Percentiles rank a stretch among this genome's conserved stretches.
Evolutionary conservation across 106 monocot species (phyloP).

Genomic region (Apostasia shenzhenica): DNA sequence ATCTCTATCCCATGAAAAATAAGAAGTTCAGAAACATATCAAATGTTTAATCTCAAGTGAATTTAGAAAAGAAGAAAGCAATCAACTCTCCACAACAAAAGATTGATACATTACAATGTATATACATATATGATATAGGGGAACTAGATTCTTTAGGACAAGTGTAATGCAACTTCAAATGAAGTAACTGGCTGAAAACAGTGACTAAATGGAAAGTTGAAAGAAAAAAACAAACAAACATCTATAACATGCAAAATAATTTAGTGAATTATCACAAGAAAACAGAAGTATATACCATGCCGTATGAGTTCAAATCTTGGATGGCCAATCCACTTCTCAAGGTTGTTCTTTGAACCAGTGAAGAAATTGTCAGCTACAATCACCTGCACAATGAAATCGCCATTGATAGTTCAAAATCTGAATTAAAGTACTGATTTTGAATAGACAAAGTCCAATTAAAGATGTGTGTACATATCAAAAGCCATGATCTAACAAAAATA

Average conservation of each 20-base stretch:
- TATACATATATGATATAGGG: background rate
- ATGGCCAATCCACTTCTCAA: conserved; percentile 65
- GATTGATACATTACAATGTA: background rate
- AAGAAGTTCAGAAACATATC: too few relatives aligned
- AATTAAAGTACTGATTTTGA: too few relatives aligned
- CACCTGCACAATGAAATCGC: conserved; percentile 18
- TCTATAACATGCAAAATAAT: background rate
- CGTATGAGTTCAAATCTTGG: conserved; percentile 78
- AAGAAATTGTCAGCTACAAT: conserved; percentile 67
- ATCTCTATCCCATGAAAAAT: too few relatives aligned
- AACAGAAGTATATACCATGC: conserved; percentile 38
- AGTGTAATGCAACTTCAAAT: background rate
- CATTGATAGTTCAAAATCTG: too few relatives aligned
- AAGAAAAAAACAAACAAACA: background rate
- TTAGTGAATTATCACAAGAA: background rate
- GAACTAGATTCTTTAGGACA: background rate
- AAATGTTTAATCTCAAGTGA: too few relatives aligned
- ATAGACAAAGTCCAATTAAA: too few relatives aligned
- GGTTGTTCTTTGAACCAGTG: conserved; percentile 73
- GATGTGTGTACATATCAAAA: background rate
- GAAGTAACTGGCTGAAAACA: background rate
- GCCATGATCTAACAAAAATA: background rate
- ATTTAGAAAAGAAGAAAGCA: too few relatives aligned
- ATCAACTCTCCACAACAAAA: too few relatives aligned
- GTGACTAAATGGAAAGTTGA: background rate